Percentiles rank a stretch among this genome's conserved stretches.
Evolutionary conservation across 1,284 basidiomycete genomes (phyloP).

Genomic region (Ceratobasidium sp.): DNA sequence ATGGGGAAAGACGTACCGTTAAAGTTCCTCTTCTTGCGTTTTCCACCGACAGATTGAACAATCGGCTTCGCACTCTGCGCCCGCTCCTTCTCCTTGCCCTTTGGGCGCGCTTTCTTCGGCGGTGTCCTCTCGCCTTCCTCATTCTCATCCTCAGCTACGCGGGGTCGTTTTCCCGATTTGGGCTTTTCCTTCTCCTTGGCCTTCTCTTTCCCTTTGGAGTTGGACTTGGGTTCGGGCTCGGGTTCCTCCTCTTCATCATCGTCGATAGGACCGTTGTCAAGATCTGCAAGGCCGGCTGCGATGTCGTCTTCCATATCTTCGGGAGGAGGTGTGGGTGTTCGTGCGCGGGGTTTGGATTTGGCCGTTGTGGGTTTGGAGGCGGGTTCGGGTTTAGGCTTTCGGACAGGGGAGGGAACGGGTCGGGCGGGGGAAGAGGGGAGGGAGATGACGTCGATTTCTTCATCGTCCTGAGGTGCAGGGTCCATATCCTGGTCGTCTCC

Average conservation of each 20-base stretch:
- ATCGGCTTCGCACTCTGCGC: not conserved
- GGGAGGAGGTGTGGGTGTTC: slow-evolving; percentile 3
- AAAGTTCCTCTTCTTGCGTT: slow-evolving; percentile 26
- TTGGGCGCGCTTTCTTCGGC: slow-evolving; percentile 5
- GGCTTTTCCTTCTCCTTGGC: slow-evolving; percentile 8
- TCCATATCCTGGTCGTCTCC: not conserved
- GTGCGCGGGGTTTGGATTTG: not conserved
- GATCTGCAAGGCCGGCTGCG: slow-evolving; percentile 35
- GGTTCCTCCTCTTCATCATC: slow-evolving; percentile 8
- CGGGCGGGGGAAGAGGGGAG: slow-evolving; percentile 1
- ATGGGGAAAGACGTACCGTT: slow-evolving; percentile 22
- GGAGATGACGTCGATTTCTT: slow-evolving; percentile 15
- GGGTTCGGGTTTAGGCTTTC: not conserved
- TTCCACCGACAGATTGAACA: slow-evolving; percentile 24
- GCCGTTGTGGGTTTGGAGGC: slow-evolving; percentile 1
- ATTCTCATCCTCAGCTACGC: slow-evolving; percentile 14
- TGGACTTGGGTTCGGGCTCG: slow-evolving; percentile 4
- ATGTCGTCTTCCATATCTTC: slow-evolving; percentile 43
- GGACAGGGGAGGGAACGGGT: slow-evolving; percentile 1
- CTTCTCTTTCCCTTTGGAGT: slow-evolving; percentile 6
- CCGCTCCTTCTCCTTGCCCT: not conserved
- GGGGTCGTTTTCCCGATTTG: not conserved
- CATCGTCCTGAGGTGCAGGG: slow-evolving; percentile 19
- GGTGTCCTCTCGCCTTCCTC: not conserved
- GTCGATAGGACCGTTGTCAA: slow-evolving; percentile 10